Base-by-base conservation (phyloP, 768 basidiomycete species). In the Tylopilus subfusipes region DNA sequence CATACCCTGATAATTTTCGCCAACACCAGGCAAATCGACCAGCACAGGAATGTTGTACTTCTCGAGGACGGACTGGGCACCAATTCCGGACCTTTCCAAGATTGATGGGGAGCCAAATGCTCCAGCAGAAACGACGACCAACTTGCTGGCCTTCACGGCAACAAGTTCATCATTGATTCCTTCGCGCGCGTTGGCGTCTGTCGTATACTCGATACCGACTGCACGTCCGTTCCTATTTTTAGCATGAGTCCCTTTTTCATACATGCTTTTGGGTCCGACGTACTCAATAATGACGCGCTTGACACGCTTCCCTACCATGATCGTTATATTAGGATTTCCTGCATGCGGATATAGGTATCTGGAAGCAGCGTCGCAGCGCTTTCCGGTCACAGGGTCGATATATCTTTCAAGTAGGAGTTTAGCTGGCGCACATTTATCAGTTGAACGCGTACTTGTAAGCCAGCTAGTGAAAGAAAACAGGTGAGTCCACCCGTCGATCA, bases 71-170 rank as follows among this genome's bases (percentile, higher is more conserved):
- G 68, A 63, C 4, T 64, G 59, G 1, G 79, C 74, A 2, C 90
- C 90, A 50, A 94, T 85, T 8, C 90, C 88, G 0, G 85, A 86
- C 27, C 82, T 72, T 56, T 84, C 82, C 13, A 85, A 68, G 22
- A 85, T 80, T 2, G 77, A 65, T 1, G 82, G 79, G 0, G 82
- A 81, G 2, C 83, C 82, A 53, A 85, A 79, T 0, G 82, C 72
- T 0, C 82, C 83, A 5, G 75, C 75, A 2, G 79, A 76, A 13
- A 84, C 38, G 18, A 84, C 76, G 0, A 84, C 76, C 3, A 82
- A 66, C 5, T 69, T 60, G 24, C 7, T 22, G 4, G 74, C 77
- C 12, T 46, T 64, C 5, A 65, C 74, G 0, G 48, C 58, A 13
- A 48, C 39, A 1, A 63, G 31, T 6, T 34, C 33, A 6, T 34